These are phyloP conservation scores for Mortierella sp. DNA, from an alignment of 371 early-diverging fungal species.

Conservation along the genomic window DNA sequence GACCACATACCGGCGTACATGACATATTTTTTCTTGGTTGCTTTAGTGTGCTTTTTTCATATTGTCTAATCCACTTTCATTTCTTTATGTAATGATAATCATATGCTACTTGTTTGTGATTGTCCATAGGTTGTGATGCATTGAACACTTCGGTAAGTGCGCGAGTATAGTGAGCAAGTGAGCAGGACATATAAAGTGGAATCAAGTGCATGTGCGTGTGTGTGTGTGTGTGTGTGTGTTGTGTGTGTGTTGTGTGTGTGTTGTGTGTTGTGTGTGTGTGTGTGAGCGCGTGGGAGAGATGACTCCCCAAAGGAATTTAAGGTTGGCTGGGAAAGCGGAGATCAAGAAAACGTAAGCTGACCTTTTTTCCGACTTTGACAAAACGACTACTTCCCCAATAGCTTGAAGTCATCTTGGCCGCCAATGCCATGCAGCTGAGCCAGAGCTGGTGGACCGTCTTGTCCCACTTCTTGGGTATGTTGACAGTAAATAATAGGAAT, in stretches of 20 bases:
- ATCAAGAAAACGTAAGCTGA: neutral
- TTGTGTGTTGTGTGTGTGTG: conserved; percentile 4
- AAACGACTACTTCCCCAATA: conserved; percentile 1
- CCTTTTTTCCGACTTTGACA: neutral
- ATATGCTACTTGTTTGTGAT: conserved; percentile 5
- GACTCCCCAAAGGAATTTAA: conserved; percentile 27
- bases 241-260: conserved; percentile 5
- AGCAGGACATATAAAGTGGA: neutral
- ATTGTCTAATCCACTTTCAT: neutral
- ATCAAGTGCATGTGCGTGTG: conserved; percentile 1
- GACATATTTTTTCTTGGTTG: neutral
- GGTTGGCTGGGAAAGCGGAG: conserved; percentile 17
- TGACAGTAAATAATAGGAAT: neutral
- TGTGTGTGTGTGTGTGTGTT: neutral
- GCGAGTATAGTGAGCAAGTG: neutral
- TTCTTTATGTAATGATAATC: conserved; percentile 9
- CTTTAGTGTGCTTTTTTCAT: conserved; percentile 5
- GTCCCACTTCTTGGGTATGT: conserved; percentile 56
- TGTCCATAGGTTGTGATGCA: conserved; percentile 88
- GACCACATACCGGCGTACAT: neutral
- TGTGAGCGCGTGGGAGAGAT: neutral
- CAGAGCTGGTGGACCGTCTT: conserved; percentile 82
- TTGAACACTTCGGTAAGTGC: conserved; percentile 79
- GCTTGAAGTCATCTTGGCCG: conserved; percentile 48
- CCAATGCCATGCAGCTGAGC: conserved; percentile 77